Conservation (phyloP, 768 basidiomycete genomes). For the Guyanaporus albipodus region DNA sequence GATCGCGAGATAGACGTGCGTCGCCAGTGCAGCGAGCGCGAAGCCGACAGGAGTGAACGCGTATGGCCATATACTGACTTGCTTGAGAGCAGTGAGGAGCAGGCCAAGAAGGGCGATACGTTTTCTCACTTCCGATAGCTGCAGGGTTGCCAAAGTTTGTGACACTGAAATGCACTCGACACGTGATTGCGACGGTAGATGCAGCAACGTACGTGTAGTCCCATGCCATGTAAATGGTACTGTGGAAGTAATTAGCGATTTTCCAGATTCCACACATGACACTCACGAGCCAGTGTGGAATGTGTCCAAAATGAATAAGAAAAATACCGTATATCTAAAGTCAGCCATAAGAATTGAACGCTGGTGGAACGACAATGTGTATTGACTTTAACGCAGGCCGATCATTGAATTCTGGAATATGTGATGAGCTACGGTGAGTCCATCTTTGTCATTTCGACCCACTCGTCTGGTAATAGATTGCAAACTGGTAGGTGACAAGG, state of each 20-base stretch:
- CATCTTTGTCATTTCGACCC: neutral
- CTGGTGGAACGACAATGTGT: neutral
- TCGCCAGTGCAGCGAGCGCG: slow-evolving; percentile 45
- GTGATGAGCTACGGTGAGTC: too few relatives aligned
- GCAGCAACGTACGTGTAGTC: slow-evolving; percentile 10
- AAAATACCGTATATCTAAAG: slow-evolving; percentile 14
- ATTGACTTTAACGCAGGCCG: slow-evolving; percentile 5
- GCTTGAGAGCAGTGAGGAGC: neutral
- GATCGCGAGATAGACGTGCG: slow-evolving; percentile 45
- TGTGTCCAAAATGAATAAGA: slow-evolving; percentile 18
- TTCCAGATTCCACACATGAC: too few relatives aligned
- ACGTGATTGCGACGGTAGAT: neutral
- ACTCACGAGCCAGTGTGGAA: slow-evolving; percentile 19
- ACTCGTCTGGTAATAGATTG: slow-evolving; percentile 31
- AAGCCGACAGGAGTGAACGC: slow-evolving; percentile 48
- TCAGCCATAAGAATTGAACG: neutral
- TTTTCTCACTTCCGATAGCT: slow-evolving; percentile 7
- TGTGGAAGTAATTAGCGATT: neutral
- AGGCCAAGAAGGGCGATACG: neutral
- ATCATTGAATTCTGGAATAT: slow-evolving; percentile 19
- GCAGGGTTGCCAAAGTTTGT: slow-evolving; percentile 14
- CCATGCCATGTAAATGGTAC: slow-evolving; percentile 20
- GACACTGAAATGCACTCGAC: slow-evolving; percentile 4
- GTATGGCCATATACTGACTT: slow-evolving; percentile 47
- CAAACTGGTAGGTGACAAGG: slow-evolving; percentile 41